These are phyloP conservation scores for Fereydounia khargensis DNA, from an alignment of 1,284 basidiomycete species.

Conservation along the genomic window DNA sequence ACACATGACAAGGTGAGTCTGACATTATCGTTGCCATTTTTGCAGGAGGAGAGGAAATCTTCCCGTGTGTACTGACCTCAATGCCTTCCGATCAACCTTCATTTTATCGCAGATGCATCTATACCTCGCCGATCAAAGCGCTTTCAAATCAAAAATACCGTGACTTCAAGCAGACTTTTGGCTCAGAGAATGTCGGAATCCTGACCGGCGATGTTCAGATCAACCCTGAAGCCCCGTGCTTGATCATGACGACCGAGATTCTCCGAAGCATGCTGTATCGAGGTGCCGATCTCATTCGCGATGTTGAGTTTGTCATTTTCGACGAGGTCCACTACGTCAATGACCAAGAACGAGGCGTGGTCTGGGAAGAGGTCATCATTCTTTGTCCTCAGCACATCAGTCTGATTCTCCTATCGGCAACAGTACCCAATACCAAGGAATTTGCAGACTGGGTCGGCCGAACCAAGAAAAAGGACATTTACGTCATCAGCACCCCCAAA, in stretches of 20 bases:
- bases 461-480: slow-evolving; percentile 99
- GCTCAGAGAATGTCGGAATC: slow-evolving; percentile 87
- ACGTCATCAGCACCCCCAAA: slow-evolving; percentile 95
- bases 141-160: slow-evolving; percentile 98
- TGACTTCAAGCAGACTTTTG: slow-evolving; percentile 97
- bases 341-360: slow-evolving; percentile 97
- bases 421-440: slow-evolving; percentile 96
- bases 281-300: slow-evolving; percentile 94
- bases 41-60: too few species aligned
- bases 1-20: slow-evolving; percentile 81
- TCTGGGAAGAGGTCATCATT: slow-evolving; percentile 99
- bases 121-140: slow-evolving; percentile 98
- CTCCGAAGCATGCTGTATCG: slow-evolving; percentile 78
- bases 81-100: too few species aligned
- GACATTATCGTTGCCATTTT: too few species aligned
- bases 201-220: slow-evolving; percentile 99
- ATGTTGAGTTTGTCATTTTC: slow-evolving; percentile 99
- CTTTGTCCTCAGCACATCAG: slow-evolving; percentile 54
- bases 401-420: slow-evolving; percentile 81
- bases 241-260: slow-evolving; percentile 91
- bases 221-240: slow-evolving; percentile 93
- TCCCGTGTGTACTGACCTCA: too few species aligned
- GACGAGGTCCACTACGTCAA: slow-evolving; percentile 99
- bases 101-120: slow-evolving; percentile 85
- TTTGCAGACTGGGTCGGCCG: slow-evolving; percentile 99